A percentile compares a stretch with the other conserved stretches of the same genome.
Conservation (phyloP, 495 filamentous ascomycete species). For the Cladorrhinum samala region DNA sequence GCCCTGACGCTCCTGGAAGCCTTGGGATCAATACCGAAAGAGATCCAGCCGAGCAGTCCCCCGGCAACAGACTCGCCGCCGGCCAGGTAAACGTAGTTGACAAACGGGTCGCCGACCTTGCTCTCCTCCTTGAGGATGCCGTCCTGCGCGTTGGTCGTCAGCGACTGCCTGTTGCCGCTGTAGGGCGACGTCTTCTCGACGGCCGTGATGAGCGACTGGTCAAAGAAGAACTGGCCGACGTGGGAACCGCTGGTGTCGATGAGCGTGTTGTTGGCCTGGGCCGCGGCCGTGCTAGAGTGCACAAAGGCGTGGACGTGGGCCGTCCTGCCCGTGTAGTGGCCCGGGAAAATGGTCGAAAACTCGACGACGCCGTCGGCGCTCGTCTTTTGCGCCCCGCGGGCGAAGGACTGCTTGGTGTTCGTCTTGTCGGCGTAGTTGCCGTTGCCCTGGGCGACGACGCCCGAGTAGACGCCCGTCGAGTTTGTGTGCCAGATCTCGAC, state of each 20-base stretch:
- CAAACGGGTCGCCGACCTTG: background rate
- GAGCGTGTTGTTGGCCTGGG: conserved; percentile 43
- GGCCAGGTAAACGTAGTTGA: background rate
- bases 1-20: background rate
- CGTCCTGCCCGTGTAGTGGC: conserved; percentile 47
- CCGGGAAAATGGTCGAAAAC: conserved; percentile 50
- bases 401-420: conserved; percentile 45
- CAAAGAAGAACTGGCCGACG: conserved; percentile 60
- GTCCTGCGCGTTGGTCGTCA: conserved; percentile 48
- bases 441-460: conserved; percentile 42
- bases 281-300: conserved; percentile 35
- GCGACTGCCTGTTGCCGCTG: conserved; percentile 45
- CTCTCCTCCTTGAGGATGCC: conserved; percentile 33
- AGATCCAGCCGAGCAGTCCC: background rate
- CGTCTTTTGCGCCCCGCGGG: conserved; percentile 46
- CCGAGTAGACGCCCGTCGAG: conserved; percentile 49
- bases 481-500: conserved; percentile 55
- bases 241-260: conserved; percentile 42
- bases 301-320: conserved; percentile 42
- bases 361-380: conserved; percentile 41
- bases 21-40: background rate
- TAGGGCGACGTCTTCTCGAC: conserved; percentile 54
- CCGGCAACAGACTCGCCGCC: background rate
- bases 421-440: conserved; percentile 34
- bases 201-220: conserved; percentile 48